Base-by-base conservation (phyloP, 176 grass and related monocot genomes). In the Eragrostis nindensis region DNA sequence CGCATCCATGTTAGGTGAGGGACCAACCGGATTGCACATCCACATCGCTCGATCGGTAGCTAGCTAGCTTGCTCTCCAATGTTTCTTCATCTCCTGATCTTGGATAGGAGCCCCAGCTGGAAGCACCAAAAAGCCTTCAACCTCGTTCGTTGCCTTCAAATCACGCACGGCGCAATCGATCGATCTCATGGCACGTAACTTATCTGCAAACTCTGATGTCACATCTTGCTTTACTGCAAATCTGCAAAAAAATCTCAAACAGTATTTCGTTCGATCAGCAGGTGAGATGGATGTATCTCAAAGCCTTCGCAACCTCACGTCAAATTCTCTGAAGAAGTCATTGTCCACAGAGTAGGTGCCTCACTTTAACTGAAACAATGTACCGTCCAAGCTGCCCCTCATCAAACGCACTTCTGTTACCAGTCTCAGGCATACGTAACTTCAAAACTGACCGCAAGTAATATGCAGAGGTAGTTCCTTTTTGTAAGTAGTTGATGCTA, bases 1-100 rank as follows among this genome's bases (percentile, higher is more conserved):
- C 73, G 55, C 15, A 24, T 56, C 76, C 26, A 24, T 47, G 72
- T 72, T 85, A 82, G 87, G 87, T 89, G 25, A 18, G 44, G 57
- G 71, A 82, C 78, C 82, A 80, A 85, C 77, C 71, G 77, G 77
- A 56, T 30, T 55, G 12, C 64, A 71, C 38, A 19, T 65, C 47
- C 54, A 65, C 65, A 49, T 29, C 55, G 3, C 15, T 76, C 36
- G 53, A 13, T 18, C 15, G 30, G 13, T 46, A 26, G 64, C 55
- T 73, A 42, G 30, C 71, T 67, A 60, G 74, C 86, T 76, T 89
- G 46, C n/a, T 64, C 15, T 38, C 54, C 66, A 53, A 56, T 24
- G 25, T 8, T 13, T 48, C 25, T 7, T 24, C 61, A 27, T 17
- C 21, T 9, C 80, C 17, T 24, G 17, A 46, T 68, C 71, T 66